Conservation (phyloP, 192 early-diverging fungal genomes). For the Dissophora ornata region DNA sequence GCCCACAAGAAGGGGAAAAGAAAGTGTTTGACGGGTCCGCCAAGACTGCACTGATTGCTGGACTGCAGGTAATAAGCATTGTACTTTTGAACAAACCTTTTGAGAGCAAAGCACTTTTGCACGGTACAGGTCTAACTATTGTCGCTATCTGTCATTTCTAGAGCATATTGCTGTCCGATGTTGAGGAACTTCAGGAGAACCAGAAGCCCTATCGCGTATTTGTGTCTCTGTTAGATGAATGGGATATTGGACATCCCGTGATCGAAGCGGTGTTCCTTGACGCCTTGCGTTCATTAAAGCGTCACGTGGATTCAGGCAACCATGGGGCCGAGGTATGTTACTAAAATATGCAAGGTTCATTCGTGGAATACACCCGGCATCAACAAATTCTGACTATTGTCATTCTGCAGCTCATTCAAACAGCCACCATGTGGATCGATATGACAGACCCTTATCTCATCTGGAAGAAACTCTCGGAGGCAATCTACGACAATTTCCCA, state of each 20-base stretch:
- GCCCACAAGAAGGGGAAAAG: conserved; percentile 56
- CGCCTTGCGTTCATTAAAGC: conserved; percentile 73
- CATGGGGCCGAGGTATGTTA: conserved; percentile 55
- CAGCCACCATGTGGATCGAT: conserved; percentile 90
- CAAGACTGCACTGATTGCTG: conserved; percentile 62
- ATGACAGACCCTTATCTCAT: conserved; percentile 89
- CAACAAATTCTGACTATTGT: too few species aligned
- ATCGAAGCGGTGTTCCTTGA: conserved; percentile 80
- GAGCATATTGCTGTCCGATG: conserved; percentile 46
- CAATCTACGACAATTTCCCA: conserved; percentile 61
- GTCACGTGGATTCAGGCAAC: conserved; percentile 56
- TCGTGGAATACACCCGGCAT: too few species aligned
- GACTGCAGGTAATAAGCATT: conserved; percentile 58
- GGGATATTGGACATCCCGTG: conserved; percentile 82
- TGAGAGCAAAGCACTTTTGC: conserved; percentile 2
- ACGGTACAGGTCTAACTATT: not conserved
- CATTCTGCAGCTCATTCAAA: conserved; percentile 72
- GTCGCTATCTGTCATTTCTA: conserved; percentile 6
- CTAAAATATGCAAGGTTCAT: too few species aligned
- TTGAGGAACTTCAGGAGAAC: conserved; percentile 55
- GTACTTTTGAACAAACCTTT: not conserved
- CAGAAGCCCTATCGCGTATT: conserved; percentile 82
- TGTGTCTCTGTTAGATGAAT: conserved; percentile 88
- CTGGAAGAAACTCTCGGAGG: conserved; percentile 77
- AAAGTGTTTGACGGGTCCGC: conserved; percentile 64